These are phyloP conservation scores for Cetradonia linearis DNA, from an alignment of 495 filamentous ascomycete genomes.

Conservation along the genomic window DNA sequence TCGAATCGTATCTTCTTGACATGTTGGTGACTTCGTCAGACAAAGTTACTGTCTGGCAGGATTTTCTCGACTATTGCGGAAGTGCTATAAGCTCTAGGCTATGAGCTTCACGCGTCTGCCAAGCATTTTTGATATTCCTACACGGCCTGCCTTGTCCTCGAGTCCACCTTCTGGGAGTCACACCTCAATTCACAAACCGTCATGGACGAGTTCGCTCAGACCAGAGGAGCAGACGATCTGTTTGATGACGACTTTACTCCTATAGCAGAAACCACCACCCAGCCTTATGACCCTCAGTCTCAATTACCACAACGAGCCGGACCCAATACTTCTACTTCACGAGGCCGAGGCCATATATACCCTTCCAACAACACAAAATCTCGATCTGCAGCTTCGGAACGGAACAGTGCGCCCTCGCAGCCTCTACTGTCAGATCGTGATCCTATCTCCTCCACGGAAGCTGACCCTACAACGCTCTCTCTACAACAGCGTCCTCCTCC, in stretches of 20 bases:
- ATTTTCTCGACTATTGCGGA: too few species aligned
- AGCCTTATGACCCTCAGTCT: conserved; percentile 14
- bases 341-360: neutral
- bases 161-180: neutral
- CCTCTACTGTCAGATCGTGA: neutral
- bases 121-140: neutral
- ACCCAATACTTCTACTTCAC: conserved; percentile 1
- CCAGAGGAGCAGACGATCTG: conserved; percentile 54
- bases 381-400: neutral
- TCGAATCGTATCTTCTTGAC: conserved; percentile 97
- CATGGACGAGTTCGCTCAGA: conserved; percentile 53
- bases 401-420: neutral
- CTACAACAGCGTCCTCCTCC: neutral
- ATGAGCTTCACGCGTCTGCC: conserved; percentile 16
- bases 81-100: conserved; percentile 15
- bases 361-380: neutral
- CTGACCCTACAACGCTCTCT: neutral
- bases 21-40: too few species aligned
- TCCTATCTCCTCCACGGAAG: neutral
- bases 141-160: neutral
- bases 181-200: neutral
- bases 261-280: conserved; percentile 34
- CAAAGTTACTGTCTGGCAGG: too few species aligned
- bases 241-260: conserved; percentile 67
- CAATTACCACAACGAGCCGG: conserved; percentile 3